Evolutionary conservation across 108 stramenopile species (phyloP), one percentile per base, ranked within the genome.

Genomic region (Fistulifera pelliculosa): DNA sequence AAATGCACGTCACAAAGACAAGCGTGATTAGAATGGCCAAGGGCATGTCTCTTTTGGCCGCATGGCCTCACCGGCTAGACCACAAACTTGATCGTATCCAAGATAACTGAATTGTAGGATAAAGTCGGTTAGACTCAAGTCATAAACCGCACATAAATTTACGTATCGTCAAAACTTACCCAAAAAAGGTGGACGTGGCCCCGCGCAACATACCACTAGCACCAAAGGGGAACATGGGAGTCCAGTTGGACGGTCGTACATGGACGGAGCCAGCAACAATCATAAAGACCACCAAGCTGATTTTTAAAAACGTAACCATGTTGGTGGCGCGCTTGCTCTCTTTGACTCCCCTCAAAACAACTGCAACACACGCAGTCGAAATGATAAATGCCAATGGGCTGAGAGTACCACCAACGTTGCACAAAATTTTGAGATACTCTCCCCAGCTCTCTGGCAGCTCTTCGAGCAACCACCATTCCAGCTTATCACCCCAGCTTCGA

Each of bases 41-140:
- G 1, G 95, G 93, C 48, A 94, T 62, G 58, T 90, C 83, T 41
- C 63, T 67, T 57, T 40, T 14, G 95, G 87, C 71, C 94, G 62
- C 39, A 77, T 73, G 14, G 95, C 85, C 68, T 96, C 95, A 8
- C 72, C 72, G 0, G 88, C 85, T 27, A 96, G 60, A 39, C 86
- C 90, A 57, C 81, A 82, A 26, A 94, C 77, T 54, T 90, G 93
- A 67, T 96, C 95, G 58, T 89, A 96, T 8, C 95, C 95, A n/a
- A 96, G 58, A 60, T 85, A 96, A 1, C 31, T 35, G n/a, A 35
- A 6, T 35, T 35, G 31, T 3, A 3, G 31, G 8, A 6, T 6
- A 3, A 35, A 3, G 8, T 35, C 31, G 6, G 31, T 35, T 3
- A 35, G 31, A 35, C 6, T 35, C 31, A 8, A n/a, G n/a, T n/a